Evolutionary conservation across 2,329 filamentous ascomycete genomes (phyloP), one percentile per base, ranked within the genome.

Genomic region (Verticillium dahliae): DNA sequence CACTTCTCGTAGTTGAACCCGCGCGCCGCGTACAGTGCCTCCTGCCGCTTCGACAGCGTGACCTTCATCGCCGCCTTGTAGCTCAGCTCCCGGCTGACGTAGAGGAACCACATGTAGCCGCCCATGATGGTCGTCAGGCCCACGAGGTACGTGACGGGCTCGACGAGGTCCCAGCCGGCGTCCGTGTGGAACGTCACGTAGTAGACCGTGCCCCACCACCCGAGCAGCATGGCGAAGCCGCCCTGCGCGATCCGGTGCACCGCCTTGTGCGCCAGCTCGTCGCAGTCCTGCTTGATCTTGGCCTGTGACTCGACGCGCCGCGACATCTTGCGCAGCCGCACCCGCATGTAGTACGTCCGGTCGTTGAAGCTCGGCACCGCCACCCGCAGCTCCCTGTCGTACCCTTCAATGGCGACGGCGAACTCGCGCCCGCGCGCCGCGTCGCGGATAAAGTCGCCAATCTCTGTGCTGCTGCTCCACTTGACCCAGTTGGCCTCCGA

Each of bases 371-470:
- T 92, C 0, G 93, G 93, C 10, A 97, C 92, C 0, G 86, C 87
- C 6, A 97, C 88, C 15, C 86, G 84, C 67, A 97, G 88, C 67
- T 92, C 86, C 14, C 75, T 67, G 11, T 73, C 65, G 61, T 79
- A 76, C 0, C 91, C 91, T 71, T 96, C 90, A 61, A 97, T 91
- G 60, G 89, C 85, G 54, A 97, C 87, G 3, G 89, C 86, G 70
- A 97, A 97, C 70, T 96, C 91, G 60, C 90, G 86, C 0, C 90
- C 91, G 3, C 91, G 82, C 0, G 92, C 91, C 0, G 93, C 92
- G 71, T 97, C 93, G 9, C 92, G 87, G 66, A 97, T 95, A 70
- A 97, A 97, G 75, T 97, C 93, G 10, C 93, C 93, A 37, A 97
- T 90, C 72, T 97, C 93, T 1, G 93, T 97, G 35, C 88, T 91